phyloP scores from a whole-genome alignment of 208 protist species.

The Trypanosoma scelopori region DNA sequence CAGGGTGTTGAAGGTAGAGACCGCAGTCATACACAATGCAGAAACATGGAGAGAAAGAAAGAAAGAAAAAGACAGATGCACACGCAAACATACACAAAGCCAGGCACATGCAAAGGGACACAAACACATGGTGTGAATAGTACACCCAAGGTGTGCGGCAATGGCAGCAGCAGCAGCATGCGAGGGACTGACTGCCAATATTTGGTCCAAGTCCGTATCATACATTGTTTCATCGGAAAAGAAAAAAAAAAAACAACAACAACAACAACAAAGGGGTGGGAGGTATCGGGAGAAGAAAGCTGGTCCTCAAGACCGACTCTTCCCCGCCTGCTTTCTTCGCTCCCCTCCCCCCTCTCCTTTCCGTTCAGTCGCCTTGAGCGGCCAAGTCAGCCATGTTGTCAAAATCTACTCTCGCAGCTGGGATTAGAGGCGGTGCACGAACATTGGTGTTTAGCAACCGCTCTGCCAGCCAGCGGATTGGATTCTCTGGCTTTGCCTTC shows the following conservation, averaged over 20 bases:
- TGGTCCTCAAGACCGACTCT: background rate
- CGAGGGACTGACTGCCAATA: no score
- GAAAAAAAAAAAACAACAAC: background rate
- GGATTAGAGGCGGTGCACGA: constrained; percentile 70
- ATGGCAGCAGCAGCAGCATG: no score
- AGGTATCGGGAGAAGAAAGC: background rate
- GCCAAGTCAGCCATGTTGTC: no score
- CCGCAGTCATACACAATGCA: background rate
- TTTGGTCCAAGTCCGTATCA: no score
- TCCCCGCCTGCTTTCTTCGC: background rate
- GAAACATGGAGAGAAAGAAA: constrained; percentile 2
- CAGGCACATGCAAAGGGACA: background rate
- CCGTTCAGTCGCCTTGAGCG: background rate
- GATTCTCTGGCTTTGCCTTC: constrained; percentile 80
- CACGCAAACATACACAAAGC: background rate
- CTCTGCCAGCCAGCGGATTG: constrained; percentile 85
- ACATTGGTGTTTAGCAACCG: constrained; percentile 82
- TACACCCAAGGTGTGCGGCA: no score
- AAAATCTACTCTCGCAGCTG: constrained; percentile 4
- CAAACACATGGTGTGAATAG: no score
- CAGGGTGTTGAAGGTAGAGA: no score
- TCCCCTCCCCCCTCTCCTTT: no score
- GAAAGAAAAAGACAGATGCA: constrained; percentile 14
- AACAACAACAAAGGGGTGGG: background rate
- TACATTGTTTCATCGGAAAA: no score